phyloP scores from a whole-genome alignment of 192 early-diverging fungal species.

The Entomortierella beljakovae region DNA sequence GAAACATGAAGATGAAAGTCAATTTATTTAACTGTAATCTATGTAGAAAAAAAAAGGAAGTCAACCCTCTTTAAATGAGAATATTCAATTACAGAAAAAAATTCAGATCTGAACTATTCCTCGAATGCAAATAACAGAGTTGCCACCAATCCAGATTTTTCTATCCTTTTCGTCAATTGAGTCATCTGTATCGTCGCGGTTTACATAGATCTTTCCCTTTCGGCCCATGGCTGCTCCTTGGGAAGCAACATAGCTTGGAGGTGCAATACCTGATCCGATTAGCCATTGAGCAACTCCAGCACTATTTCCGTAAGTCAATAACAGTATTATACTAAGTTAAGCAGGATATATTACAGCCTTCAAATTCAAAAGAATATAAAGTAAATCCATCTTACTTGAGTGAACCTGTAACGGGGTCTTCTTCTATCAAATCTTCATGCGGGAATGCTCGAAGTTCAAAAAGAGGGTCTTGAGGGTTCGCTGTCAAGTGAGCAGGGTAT shows the following conservation, averaged over 20 bases:
- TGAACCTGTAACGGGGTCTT: conserved; percentile 36
- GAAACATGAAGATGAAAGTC: too few relatives aligned
- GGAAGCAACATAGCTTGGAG: conserved; percentile 20
- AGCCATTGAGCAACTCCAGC: conserved; percentile 40
- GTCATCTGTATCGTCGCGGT: conserved; percentile 20
- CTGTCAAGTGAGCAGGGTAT: conserved; percentile 3
- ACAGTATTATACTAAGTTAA: too few relatives aligned
- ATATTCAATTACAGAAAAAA: not conserved
- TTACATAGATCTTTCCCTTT: conserved; percentile 10
- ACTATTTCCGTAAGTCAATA: too few relatives aligned
- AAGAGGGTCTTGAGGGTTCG: conserved; percentile 5
- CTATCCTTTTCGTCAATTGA: conserved; percentile 3
- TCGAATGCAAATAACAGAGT: conserved; percentile 18
- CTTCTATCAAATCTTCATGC: conserved; percentile 5
- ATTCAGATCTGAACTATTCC: conserved; percentile 21
- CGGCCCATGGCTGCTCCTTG: conserved; percentile 36
- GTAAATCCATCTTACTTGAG: conserved; percentile 47
- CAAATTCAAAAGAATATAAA: too few relatives aligned
- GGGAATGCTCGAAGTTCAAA: conserved; percentile 33
- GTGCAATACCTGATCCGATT: conserved; percentile 18
- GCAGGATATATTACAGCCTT: too few relatives aligned
- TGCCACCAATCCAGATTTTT: conserved; percentile 30
- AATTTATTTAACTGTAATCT: too few relatives aligned
- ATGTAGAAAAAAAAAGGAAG: too few relatives aligned
- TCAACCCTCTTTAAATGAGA: not conserved